Evolutionary conservation across 2,329 filamentous ascomycete genomes (phyloP), one percentile per base, ranked within the genome.

Genomic region (Alternaria dauci): DNA sequence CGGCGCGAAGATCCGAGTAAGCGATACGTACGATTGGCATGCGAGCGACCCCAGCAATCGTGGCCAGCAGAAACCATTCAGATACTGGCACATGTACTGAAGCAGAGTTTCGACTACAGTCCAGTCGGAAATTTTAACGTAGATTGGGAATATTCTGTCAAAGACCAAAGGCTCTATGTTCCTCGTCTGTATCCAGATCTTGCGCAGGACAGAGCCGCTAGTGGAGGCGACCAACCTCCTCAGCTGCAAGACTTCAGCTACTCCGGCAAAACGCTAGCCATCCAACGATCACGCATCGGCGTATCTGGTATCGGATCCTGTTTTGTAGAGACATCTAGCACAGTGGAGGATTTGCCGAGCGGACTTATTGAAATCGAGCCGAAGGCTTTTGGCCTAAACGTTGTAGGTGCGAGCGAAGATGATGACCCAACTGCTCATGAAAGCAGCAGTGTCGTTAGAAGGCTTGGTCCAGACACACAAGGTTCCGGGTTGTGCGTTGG

Each of bases 91-190:
- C 41, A 55, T n/a, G 41, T 55, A 8, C 20, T 46, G 3, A 38
- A 46, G 18, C 30, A 55, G 20, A 23, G 30, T 26, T 55, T 55
- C 23, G 42, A 55, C 30, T 32, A 32, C n/a, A 30, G 42, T 20
- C n/a, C 30, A 38, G n/a, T 20, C 30, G 52, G 32, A 5, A 55
- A 18, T 25, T 4, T 23, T 41, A 46, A 38, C 7, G 25, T 47
- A 8, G 52, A 55, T 18, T 44, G 52, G 41, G 52, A 55, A 32
- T 47, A 47, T 47, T 26, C 18, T 11, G 41, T 44, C n/a, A 46
- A 46, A 25, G 11, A 39, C 42, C 14, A 28, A n/a, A n/a, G 16
- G 2, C 28, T 55, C 18, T 36, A 46, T 14, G 52, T 55, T 20
- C 52, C 52, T 14, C 41, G 52, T 12, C 30, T 55, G 7, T 30